Base-by-base conservation (phyloP, 305 asterid species). In the Plantago coronopus region DNA sequence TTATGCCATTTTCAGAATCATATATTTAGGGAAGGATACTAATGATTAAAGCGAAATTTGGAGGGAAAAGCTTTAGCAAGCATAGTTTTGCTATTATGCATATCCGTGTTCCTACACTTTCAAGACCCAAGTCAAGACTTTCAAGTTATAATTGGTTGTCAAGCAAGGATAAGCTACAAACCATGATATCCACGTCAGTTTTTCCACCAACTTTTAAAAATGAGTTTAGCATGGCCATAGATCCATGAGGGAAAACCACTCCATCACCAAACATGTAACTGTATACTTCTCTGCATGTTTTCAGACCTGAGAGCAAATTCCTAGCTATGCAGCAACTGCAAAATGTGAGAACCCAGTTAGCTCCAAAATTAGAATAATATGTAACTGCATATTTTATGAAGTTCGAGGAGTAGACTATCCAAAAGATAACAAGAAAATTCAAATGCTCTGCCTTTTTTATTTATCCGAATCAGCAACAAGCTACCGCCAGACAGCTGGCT, bases 251-350 rank as follows among this genome's bases (percentile, higher is more conserved):
- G 59, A 67, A 73, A 27, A 59, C 73, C 31, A 79, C 85, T 61
- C 80, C 95, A 79, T 76, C 83, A 63, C 78, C 89, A 60, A 71
- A 83, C 96, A 94, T 88, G 76, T 82, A 94, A 48, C 63, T 72
- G 58, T 82, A 89, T 55, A 94, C 96, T 77, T 94, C 96, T 64
- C 79, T 68, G 78, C 99, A 94, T 58, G 97, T 87, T 80, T 85
- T 90, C 76, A 94, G 77, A 67, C 97, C 99, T 62, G 97, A 78
- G 61, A 94, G 97, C 72, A 94, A 65, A 77, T 86, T 94, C 79
- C 91, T 79, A 54, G 99, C 97, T 72, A 94, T 90, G 54, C 79
- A 86, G 85, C 99, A 94, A 75, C 99, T 94, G 87, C 68, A 66
- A 23, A 70, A 66, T 31, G 73, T 66, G 76, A 74, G 44, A 58